Percentiles rank a stretch among this genome's conserved stretches.
phyloP scores from a whole-genome alignment of 495 filamentous ascomycete species.

The Lophiotrema nucula region DNA sequence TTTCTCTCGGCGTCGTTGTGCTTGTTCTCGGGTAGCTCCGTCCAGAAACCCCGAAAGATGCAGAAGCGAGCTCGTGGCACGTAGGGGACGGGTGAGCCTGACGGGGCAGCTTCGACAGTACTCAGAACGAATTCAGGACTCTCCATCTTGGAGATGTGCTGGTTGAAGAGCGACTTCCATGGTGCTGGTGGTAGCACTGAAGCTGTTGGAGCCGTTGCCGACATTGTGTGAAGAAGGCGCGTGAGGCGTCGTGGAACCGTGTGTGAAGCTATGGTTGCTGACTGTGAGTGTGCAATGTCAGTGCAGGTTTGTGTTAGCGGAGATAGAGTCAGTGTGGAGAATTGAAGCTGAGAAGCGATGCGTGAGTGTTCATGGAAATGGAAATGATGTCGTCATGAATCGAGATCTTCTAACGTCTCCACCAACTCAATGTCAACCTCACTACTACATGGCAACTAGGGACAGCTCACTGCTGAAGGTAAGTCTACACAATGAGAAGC shows the following conservation, averaged over 20 bases:
- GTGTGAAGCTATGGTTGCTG: conserved; percentile 29
- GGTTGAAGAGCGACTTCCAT: conserved; percentile 68
- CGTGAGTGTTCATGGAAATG: too few species aligned
- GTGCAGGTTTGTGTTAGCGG: too few species aligned
- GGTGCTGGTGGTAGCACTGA: conserved; percentile 45
- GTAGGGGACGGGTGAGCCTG: conserved; percentile 35
- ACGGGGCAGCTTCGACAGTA: conserved; percentile 55
- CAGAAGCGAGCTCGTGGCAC: conserved; percentile 62
- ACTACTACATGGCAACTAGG: too few species aligned
- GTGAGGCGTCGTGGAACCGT: conserved; percentile 19
- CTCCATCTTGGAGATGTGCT: conserved; percentile 60
- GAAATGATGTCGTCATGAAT: conserved; percentile 24
- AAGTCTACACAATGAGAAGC: too few species aligned
- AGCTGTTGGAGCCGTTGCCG: conserved; percentile 19
- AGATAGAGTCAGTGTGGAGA: too few species aligned
- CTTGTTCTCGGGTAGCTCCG: conserved; percentile 63
- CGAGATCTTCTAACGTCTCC: neutral
- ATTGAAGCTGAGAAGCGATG: too few species aligned
- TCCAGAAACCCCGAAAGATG: conserved; percentile 83
- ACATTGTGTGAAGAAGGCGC: conserved; percentile 30
- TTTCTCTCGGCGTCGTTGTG: conserved; percentile 67
- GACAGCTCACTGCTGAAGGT: too few species aligned
- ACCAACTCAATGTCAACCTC: too few species aligned
- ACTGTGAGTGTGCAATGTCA: too few species aligned
- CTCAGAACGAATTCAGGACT: conserved; percentile 70